Conservation (phyloP, 2,329 filamentous ascomycete species). For the Exserohilum rostratum region DNA sequence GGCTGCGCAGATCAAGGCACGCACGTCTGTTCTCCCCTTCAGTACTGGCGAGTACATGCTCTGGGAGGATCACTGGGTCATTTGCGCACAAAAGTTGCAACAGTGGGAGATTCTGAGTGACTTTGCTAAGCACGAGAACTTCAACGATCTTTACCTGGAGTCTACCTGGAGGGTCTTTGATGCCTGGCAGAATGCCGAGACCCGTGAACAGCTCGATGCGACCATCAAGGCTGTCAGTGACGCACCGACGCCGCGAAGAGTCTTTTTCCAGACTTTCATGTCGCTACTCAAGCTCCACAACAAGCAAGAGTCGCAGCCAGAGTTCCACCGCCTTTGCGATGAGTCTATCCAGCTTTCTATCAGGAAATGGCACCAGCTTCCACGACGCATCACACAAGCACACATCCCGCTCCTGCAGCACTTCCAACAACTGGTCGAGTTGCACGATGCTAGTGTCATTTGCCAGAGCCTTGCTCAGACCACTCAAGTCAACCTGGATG, state of each 20-base stretch:
- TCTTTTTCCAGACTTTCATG: conserved; percentile 99
- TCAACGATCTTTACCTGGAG: conserved; percentile 93
- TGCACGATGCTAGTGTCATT: conserved; percentile 97
- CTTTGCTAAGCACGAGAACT: conserved; percentile 98
- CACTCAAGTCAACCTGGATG: conserved; percentile 82
- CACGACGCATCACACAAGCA: conserved; percentile 87
- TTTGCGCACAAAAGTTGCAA: conserved; percentile 96
- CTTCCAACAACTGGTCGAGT: conserved; percentile 95
- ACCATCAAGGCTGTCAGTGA: conserved; percentile 98
- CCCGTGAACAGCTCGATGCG: conserved; percentile 86
- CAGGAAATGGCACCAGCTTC: conserved; percentile 98
- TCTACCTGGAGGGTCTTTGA: conserved; percentile 95
- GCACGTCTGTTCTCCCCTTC: conserved; percentile 94
- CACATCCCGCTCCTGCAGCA: conserved; percentile 95
- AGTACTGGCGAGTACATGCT: conserved; percentile 97
- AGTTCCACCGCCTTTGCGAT: conserved; percentile 90
- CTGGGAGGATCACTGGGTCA: conserved; percentile 99
- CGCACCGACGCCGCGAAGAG: conserved; percentile 87
- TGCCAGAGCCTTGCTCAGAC: conserved; percentile 88
- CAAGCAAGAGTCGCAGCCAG: conserved; percentile 77
- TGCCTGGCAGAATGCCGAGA: conserved; percentile 86
- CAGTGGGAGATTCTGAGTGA: conserved; percentile 99
- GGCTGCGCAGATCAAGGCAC: conserved; percentile 92
- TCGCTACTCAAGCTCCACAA: conserved; percentile 91
- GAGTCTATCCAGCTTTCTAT: conserved; percentile 98